Evolutionary conservation across 1,284 basidiomycete species (phyloP).

Genomic region (Cerioporus squamosus): DNA sequence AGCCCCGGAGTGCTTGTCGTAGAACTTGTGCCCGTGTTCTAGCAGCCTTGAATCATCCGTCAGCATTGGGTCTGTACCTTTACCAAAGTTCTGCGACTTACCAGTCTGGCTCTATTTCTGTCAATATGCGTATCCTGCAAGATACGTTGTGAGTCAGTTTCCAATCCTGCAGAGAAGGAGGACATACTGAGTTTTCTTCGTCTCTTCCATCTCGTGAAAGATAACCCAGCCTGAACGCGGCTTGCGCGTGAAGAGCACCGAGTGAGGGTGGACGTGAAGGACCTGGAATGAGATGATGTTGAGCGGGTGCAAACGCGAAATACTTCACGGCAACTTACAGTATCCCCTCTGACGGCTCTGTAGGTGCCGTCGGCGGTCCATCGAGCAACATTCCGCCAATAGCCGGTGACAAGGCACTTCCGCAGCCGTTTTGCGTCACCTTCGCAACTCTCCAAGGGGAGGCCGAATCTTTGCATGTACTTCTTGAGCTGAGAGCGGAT

Average conservation of each 20-base stretch:
- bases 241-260: slow-evolving; percentile 92
- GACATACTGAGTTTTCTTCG: slow-evolving; percentile 85
- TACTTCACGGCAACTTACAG: slow-evolving; percentile 50
- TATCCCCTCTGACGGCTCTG: slow-evolving; percentile 80
- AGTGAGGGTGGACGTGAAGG: slow-evolving; percentile 91
- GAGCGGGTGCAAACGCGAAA: not conserved
- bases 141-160: not conserved
- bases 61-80: not conserved
- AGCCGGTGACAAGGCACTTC: slow-evolving; percentile 88
- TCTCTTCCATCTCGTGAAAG: slow-evolving; percentile 95
- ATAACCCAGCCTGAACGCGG: slow-evolving; percentile 92
- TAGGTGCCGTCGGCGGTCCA: slow-evolving; percentile 93
- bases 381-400: slow-evolving; percentile 92
- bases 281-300: slow-evolving; percentile 49
- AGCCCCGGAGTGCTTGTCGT: slow-evolving; percentile 35
- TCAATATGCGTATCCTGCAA: slow-evolving; percentile 55
- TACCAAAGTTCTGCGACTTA: slow-evolving; percentile 28
- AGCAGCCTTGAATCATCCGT: slow-evolving; percentile 43
- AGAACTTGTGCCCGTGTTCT: slow-evolving; percentile 53
- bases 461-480: slow-evolving; percentile 87
- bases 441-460: slow-evolving; percentile 81
- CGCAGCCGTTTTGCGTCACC: slow-evolving; percentile 82
- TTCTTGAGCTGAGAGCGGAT: slow-evolving; percentile 93
- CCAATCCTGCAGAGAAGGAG: not conserved
- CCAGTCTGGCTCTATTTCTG: slow-evolving; percentile 67